Conservation (phyloP, 2,329 filamentous ascomycete species). For the Zasmidium cellare region DNA sequence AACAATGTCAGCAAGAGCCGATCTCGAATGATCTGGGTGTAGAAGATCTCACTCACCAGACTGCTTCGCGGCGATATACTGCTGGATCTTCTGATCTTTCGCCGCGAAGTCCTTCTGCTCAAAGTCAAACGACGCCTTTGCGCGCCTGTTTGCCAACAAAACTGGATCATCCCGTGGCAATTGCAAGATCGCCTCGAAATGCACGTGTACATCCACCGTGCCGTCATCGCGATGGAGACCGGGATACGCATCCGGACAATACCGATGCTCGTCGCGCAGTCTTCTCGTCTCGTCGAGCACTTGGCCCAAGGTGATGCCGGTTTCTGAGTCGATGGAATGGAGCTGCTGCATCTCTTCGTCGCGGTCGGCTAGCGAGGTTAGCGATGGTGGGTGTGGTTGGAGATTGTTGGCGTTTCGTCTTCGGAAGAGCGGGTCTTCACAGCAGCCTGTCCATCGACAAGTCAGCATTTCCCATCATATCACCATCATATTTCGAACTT, state of each 20-base stretch:
- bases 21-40: background rate
- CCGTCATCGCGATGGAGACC: constrained; percentile 10
- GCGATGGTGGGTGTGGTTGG: background rate
- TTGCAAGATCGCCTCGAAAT: constrained; percentile 3
- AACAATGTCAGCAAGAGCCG: background rate
- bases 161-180: constrained; percentile 4
- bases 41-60: background rate
- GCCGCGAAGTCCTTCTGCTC: background rate
- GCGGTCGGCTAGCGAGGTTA: background rate
- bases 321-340: background rate
- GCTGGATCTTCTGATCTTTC: background rate
- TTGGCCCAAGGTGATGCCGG: constrained; percentile 16
- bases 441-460: constrained; percentile 7
- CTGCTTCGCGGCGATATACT: background rate
- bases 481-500: background rate
- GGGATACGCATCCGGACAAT: constrained; percentile 9
- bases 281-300: constrained; percentile 8
- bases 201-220: constrained; percentile 1
- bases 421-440: background rate
- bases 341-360: background rate
- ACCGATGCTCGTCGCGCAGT: constrained; percentile 4
- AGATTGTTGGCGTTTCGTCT: background rate
- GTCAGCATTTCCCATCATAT: background rate
- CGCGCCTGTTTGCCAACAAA: background rate
- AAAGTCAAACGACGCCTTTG: background rate